Evolutionary conservation across 2,329 filamentous ascomycete genomes (phyloP).

Genomic region (Cladophialophora exuberans): DNA sequence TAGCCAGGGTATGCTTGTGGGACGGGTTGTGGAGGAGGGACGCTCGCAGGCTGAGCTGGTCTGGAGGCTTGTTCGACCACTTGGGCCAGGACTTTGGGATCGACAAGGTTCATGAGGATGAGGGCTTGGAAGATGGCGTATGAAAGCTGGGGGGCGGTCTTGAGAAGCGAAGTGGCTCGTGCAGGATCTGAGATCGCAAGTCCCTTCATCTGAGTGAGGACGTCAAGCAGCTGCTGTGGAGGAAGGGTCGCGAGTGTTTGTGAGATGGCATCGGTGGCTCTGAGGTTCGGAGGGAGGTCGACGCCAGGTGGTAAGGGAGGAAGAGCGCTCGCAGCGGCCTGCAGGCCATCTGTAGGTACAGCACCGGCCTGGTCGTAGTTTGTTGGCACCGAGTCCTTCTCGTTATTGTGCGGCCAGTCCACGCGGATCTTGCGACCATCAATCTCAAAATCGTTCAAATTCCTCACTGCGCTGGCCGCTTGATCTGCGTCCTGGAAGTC

Average conservation of each 20-base stretch:
- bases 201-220: slow-evolving; percentile 91
- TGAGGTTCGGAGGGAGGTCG: slow-evolving; percentile 80
- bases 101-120: slow-evolving; percentile 88
- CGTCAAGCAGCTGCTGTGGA: slow-evolving; percentile 86
- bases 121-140: slow-evolving; percentile 96
- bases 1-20: slow-evolving; percentile 36
- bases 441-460: slow-evolving; percentile 92
- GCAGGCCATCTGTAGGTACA: slow-evolving; percentile 37
- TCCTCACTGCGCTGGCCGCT: slow-evolving; percentile 90
- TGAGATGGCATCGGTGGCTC: slow-evolving; percentile 87
- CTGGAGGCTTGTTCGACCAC: slow-evolving; percentile 68
- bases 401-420: slow-evolving; percentile 93
- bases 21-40: slow-evolving; percentile 38
- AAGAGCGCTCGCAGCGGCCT: slow-evolving; percentile 49
- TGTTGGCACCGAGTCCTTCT: slow-evolving; percentile 64
- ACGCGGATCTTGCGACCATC: slow-evolving; percentile 94
- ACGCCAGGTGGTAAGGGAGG: slow-evolving; percentile 83
- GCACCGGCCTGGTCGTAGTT: slow-evolving; percentile 52
- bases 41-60: slow-evolving; percentile 31
- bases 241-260: slow-evolving; percentile 85
- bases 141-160: slow-evolving; percentile 86
- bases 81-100: slow-evolving; percentile 76
- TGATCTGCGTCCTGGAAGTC: slow-evolving; percentile 93
- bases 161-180: slow-evolving; percentile 82
- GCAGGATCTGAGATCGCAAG: slow-evolving; percentile 80